Conservation (phyloP, 73 alveolate genomes). For the Vitrella brassicaformis region DNA sequence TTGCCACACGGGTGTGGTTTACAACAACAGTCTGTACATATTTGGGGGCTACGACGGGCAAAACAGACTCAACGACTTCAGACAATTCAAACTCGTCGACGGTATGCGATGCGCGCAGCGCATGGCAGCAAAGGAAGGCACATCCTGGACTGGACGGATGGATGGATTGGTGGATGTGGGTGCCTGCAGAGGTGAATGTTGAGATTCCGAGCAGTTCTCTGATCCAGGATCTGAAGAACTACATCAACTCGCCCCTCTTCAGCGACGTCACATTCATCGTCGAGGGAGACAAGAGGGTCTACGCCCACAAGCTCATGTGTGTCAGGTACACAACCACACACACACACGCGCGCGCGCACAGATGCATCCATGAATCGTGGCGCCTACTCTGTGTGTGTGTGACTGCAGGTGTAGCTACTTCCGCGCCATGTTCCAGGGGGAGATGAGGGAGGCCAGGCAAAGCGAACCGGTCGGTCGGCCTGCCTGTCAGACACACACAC, state of each 20-base stretch:
- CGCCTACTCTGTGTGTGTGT: background rate
- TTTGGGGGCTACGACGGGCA: conserved; percentile 84
- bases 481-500: too few species aligned
- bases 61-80: conserved; percentile 61
- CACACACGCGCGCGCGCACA: too few species aligned
- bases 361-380: too few species aligned
- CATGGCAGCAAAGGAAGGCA: background rate
- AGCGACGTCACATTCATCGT: conserved; percentile 58
- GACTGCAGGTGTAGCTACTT: conserved; percentile 21
- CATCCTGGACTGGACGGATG: background rate
- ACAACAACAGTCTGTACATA: conserved; percentile 52
- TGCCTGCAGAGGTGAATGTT: conserved; percentile 26
- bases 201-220: conserved; percentile 55
- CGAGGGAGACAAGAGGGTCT: conserved; percentile 44
- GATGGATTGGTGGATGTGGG: background rate
- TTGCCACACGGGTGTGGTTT: conserved; percentile 56
- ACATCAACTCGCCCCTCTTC: background rate
- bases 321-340: too few species aligned
- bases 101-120: too few species aligned
- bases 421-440: conserved; percentile 33
- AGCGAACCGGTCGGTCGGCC: background rate
- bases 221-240: conserved; percentile 16
- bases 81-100: conserved; percentile 45
- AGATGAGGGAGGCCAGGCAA: conserved; percentile 22
- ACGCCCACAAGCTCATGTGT: conserved; percentile 38